These are phyloP conservation scores for Fusarium nelsonii DNA, from an alignment of 2,329 filamentous ascomycete genomes.

Conservation along the genomic window DNA sequence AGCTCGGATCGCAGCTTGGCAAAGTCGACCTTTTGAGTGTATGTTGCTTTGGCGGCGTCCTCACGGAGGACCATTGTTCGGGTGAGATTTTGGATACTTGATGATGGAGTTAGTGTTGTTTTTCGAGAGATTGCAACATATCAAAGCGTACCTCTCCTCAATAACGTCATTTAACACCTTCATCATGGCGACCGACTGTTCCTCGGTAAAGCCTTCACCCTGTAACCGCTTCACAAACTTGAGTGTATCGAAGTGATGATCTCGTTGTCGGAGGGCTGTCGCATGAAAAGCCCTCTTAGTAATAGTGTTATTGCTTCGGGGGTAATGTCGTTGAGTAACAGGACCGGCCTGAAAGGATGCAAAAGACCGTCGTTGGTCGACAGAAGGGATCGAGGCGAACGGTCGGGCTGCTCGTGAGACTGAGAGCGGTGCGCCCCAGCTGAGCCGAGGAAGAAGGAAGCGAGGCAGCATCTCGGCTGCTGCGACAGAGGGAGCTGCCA, in stretches of 20 bases:
- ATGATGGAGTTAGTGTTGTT: neutral
- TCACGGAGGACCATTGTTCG: slow-evolving; percentile 98
- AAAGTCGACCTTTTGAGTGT: slow-evolving; percentile 95
- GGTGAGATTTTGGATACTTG: slow-evolving; percentile 93
- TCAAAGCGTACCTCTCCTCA: slow-evolving; percentile 77
- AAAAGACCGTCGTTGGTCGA: slow-evolving; percentile 37
- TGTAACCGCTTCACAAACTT: slow-evolving; percentile 95
- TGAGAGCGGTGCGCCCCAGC: slow-evolving; percentile 59
- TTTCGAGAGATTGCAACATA: neutral
- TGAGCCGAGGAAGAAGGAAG: slow-evolving; percentile 68
- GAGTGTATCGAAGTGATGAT: slow-evolving; percentile 98
- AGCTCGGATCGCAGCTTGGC: slow-evolving; percentile 96
- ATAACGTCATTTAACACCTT: slow-evolving; percentile 96
- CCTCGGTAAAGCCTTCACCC: slow-evolving; percentile 93
- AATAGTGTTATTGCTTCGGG: slow-evolving; percentile 39
- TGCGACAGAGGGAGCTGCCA: slow-evolving; percentile 47
- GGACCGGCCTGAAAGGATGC: slow-evolving; percentile 39
- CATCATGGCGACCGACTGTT: slow-evolving; percentile 98
- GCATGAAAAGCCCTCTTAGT: slow-evolving; percentile 73
- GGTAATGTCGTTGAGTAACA: slow-evolving; percentile 19
- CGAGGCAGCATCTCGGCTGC: slow-evolving; percentile 61
- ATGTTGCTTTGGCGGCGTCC: slow-evolving; percentile 84
- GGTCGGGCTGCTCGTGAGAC: slow-evolving; percentile 44
- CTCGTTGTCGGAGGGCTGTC: slow-evolving; percentile 69
- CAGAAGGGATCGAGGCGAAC: slow-evolving; percentile 31